Conservation (phyloP, 306 rosid species). For the Pyrus bretschneideri region DNA sequence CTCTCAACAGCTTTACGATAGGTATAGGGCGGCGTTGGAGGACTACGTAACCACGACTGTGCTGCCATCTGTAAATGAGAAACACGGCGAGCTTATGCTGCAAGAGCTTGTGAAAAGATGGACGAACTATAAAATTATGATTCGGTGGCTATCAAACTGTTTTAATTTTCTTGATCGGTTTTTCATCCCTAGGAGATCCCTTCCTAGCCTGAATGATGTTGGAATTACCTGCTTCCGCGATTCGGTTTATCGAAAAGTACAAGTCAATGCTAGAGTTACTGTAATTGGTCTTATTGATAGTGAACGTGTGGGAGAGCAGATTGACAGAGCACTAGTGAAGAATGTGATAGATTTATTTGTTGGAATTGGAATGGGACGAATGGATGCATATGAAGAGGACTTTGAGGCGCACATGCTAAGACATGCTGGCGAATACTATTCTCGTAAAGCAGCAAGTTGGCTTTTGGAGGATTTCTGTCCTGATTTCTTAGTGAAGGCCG, state of each 20-base stretch:
- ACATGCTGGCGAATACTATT: constrained; percentile 45
- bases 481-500: constrained; percentile 49
- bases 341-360: constrained; percentile 50
- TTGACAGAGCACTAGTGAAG: constrained; percentile 54
- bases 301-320: constrained; percentile 68
- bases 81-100: constrained; percentile 59
- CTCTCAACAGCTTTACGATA: constrained; percentile 42
- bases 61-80: constrained; percentile 44
- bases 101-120: constrained; percentile 62
- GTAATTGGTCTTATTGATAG: constrained; percentile 45
- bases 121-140: constrained; percentile 36
- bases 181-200: constrained; percentile 30
- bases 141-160: constrained; percentile 30
- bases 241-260: constrained; percentile 18
- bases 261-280: constrained; percentile 33
- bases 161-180: constrained; percentile 32
- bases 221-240: constrained; percentile 26
- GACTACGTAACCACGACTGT: constrained; percentile 36
- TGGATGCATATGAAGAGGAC: constrained; percentile 41
- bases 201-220: constrained; percentile 22
- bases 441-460: constrained; percentile 55
- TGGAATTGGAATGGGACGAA: constrained; percentile 50
- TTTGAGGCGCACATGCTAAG: constrained; percentile 51
- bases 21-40: constrained; percentile 21
- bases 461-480: constrained; percentile 55